Percentiles rank a stretch among this genome's conserved stretches.
phyloP scores from a whole-genome alignment of 305 asterid genomes.

The Fraxinus greggii region DNA sequence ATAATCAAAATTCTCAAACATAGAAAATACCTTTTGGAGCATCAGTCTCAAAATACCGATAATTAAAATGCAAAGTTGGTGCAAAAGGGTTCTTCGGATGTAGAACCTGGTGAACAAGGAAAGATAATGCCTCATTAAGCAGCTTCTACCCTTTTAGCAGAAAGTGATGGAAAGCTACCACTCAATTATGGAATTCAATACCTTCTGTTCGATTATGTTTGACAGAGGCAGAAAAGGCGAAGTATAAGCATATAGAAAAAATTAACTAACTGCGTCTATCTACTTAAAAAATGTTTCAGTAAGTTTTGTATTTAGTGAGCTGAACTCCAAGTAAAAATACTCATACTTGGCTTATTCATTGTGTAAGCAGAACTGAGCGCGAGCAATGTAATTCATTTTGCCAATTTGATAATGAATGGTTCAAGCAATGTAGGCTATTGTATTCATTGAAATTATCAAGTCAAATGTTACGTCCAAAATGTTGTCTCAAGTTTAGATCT shows the following conservation, averaged over 20 bases:
- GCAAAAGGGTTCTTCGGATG: slow-evolving; percentile 99
- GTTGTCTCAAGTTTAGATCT: slow-evolving; percentile 4
- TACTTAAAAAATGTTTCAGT: neutral
- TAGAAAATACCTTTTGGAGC: slow-evolving; percentile 66
- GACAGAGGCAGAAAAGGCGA: neutral
- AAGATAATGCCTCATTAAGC: slow-evolving; percentile 13
- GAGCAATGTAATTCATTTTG: neutral
- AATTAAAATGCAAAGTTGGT: slow-evolving; percentile 91
- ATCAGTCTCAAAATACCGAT: slow-evolving; percentile 93
- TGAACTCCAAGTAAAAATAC: neutral
- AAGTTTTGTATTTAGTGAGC: neutral
- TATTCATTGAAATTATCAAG: neutral
- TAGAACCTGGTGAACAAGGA: slow-evolving; percentile 57
- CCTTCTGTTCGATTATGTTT: neutral
- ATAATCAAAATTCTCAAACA: slow-evolving; percentile 3
- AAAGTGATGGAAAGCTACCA: neutral
- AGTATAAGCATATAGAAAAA: neutral
- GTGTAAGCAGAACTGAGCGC: neutral
- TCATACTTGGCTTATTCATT: neutral
- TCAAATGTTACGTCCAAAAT: neutral
- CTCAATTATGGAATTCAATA: neutral
- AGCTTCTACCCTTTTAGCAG: neutral
- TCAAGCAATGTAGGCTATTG: neutral
- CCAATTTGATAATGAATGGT: neutral
- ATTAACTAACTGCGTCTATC: neutral